Percentiles rank a stretch among this genome's conserved stretches.
These are phyloP conservation scores for Moringa oleifera DNA, from an alignment of 345 rosid species.

Conservation along the genomic window DNA sequence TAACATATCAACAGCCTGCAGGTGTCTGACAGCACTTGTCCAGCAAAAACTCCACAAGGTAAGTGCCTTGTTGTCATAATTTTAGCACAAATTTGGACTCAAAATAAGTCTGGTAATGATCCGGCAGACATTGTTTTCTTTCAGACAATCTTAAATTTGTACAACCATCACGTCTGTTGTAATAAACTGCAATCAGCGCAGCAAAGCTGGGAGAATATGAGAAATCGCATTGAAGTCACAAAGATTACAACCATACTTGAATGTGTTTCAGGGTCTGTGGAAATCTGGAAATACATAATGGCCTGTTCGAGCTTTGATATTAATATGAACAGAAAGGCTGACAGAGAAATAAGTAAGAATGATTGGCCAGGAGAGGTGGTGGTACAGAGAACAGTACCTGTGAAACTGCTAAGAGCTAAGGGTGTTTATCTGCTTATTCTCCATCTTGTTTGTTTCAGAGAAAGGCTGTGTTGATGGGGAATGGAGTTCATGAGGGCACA, in stretches of 20 bases:
- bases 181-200: no score
- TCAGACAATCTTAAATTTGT: no score
- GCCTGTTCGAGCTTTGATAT: slow-evolving; percentile 11
- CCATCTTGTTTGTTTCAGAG: background rate
- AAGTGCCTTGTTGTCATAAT: no score
- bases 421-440: slow-evolving; percentile 5
- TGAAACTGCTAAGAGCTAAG: background rate
- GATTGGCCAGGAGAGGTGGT: background rate
- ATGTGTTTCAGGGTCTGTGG: background rate
- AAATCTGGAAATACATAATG: background rate
- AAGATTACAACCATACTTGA: background rate
- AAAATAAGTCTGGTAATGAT: no score
- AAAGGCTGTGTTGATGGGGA: background rate
- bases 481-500: slow-evolving; percentile 43
- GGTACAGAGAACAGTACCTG: slow-evolving; percentile 8
- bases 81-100: no score
- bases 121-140: no score
- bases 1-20: no score
- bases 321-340: slow-evolving; percentile 11
- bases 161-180: no score
- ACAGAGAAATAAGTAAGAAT: background rate
- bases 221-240: no score
- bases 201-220: no score
- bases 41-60: no score
- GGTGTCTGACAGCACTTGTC: no score